Conservation (phyloP, 1,139 yeast genomes). For the Pichia sp. region DNA sequence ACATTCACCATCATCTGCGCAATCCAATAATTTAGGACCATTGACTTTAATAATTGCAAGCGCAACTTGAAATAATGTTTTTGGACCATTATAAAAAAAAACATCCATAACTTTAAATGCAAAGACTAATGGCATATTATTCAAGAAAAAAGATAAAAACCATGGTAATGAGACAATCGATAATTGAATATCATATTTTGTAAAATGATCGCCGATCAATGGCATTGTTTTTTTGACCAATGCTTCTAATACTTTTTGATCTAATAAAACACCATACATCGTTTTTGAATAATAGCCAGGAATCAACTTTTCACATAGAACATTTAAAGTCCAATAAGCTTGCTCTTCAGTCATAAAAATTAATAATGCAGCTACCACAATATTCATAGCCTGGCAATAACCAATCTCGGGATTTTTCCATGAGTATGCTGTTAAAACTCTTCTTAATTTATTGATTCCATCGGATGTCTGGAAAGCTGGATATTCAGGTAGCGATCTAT, state of each 20-base stretch:
- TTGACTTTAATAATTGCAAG: slow-evolving; percentile 80
- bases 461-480: slow-evolving; percentile 84
- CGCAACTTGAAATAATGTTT: slow-evolving; percentile 87
- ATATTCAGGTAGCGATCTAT: slow-evolving; percentile 91
- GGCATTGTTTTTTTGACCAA: slow-evolving; percentile 90
- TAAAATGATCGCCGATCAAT: slow-evolving; percentile 75
- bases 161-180: slow-evolving; percentile 94
- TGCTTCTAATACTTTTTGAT: slow-evolving; percentile 89
- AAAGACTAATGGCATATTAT: slow-evolving; percentile 90
- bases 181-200: slow-evolving; percentile 77
- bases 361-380: slow-evolving; percentile 87
- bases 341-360: slow-evolving; percentile 97
- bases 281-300: slow-evolving; percentile 97
- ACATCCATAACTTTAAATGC: slow-evolving; percentile 91
- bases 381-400: slow-evolving; percentile 98
- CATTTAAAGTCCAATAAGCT: slow-evolving; percentile 87
- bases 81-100: slow-evolving; percentile 85
- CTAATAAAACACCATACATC: slow-evolving; percentile 94
- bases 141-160: slow-evolving; percentile 86
- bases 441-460: slow-evolving; percentile 77
- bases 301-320: slow-evolving; percentile 76
- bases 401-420: slow-evolving; percentile 98
- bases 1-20: slow-evolving; percentile 90
- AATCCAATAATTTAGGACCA: slow-evolving; percentile 72
- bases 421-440: slow-evolving; percentile 88